Base-by-base conservation (phyloP, 2,329 filamentous ascomycete species). In the Anisogramma anomala region DNA sequence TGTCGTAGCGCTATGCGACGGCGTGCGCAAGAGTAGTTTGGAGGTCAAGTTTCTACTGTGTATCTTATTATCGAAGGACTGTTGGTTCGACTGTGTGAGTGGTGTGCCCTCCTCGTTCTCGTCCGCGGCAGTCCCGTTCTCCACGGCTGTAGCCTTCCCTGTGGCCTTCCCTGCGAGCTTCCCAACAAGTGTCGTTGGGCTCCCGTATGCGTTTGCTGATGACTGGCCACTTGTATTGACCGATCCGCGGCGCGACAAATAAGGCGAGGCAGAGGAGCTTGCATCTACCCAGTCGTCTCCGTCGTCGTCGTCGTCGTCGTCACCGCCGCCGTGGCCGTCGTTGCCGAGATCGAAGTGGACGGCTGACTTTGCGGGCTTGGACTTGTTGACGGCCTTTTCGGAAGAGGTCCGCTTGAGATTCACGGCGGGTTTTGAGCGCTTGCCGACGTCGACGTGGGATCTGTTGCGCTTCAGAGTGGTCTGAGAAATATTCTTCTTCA, bases 31-130 rank as follows among this genome's bases (percentile, higher is more conserved):
- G 2, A 86, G 66, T 27, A 84, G 60, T 44, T 78, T 70, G 22
- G 79, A 78, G 6, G 80, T 84, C 38, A 84, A 71, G 46, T 79
- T 74, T 51, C 78, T 74, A 46, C 76, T 79, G 52, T 79, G 77
- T 26, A 68, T 64, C 11, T 59, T 53, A 22, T 62, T 64, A 42
- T 61, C 63, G 28, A 65, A 39, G 50, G 52, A 48, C 25, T 38
- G 33, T 34, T 27, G 44, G 30, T 47, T 42, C 22, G 45, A 41
- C 15, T 44, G 52, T 35, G 39, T 56, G n/a, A 45, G 36, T 9
- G 47, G 43, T 3, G 44, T 42, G 5, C 44, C 33, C 28, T 48
- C 43, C 30, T 48, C 41, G 43, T 48, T 40, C 5, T 37, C 36
- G 28, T 36, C 27, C 15, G 10, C 20, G 40, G 10, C 20, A 37